Evolutionary conservation across 306 rosid genomes (phyloP), one percentile per base, ranked within the genome.

Genomic region (Arachis hypogaea): DNA sequence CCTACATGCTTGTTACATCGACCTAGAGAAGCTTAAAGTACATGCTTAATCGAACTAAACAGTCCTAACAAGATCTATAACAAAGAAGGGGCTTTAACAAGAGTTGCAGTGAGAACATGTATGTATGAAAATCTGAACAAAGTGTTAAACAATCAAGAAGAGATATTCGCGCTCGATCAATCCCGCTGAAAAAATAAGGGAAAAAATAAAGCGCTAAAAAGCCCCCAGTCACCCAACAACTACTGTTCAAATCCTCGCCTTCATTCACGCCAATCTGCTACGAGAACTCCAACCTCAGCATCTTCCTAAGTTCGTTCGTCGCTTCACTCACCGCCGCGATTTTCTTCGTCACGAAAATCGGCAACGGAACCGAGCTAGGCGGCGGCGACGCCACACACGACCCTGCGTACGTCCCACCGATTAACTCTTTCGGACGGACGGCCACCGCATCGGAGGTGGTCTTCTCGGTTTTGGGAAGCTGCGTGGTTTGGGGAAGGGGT

Each of bases 171-270:
- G 16, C 67, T 61, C 75, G 41, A 10, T 51, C 28, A 65, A 61
- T 82, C 88, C 82, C 79, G 76, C 78, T 57, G 87, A 86, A 83
- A 89, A 89, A 80, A 82, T 85, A 81, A 75, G 87, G 75, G 81
- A 80, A 69, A 73, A 63, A 66, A 83, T 52, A 33, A 33, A 74
- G 68, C 28, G 43, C 68, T 62, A 9, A 11, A 47, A 30, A 5
- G 49, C 82, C 72, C 72, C 84, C 64, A 63, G 74, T 68, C 76
- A 65, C 49, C 61, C 38, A 49, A 66, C 82, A 46, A 41, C 54
- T 18, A 42, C 54, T 68, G 71, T 71, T 46, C 76, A 65, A 63
- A 69, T 33, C 68, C 11, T 59, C 2, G 4, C 49, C 42, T 7
- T 56, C 56, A 7, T 55, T 46, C 33, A 49, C 5, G 2, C n/a